Conservation (phyloP, 148 eudicot genomes). For the Silene uniflora region DNA sequence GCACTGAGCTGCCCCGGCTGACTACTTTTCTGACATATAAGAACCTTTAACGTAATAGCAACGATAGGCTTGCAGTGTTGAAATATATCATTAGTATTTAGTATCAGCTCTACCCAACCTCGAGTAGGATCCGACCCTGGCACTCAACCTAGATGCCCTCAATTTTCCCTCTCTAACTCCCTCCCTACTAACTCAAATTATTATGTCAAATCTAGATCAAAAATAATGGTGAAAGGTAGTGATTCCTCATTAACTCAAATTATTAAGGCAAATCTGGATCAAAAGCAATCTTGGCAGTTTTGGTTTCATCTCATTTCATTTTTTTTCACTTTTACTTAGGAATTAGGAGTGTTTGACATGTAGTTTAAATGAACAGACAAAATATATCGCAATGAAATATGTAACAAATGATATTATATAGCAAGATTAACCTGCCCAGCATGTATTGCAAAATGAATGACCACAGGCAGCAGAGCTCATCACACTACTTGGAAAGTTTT, state of each 20-base stretch:
- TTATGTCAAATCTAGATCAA: background rate
- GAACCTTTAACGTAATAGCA: background rate
- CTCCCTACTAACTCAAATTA: background rate
- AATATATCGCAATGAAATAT: background rate
- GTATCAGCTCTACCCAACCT: background rate
- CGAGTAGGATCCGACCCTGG: background rate
- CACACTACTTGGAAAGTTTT: conserved; percentile 44
- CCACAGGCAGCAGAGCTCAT: conserved; percentile 75
- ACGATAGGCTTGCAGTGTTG: background rate
- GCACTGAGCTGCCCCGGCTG: background rate
- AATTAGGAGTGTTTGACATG: background rate
- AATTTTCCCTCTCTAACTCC: background rate
- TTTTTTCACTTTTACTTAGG: background rate
- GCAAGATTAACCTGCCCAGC: conserved; percentile 70
- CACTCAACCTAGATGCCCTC: background rate
- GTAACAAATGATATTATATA: background rate
- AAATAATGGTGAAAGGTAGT: background rate
- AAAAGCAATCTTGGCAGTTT: background rate
- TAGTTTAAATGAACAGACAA: background rate
- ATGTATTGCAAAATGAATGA: conserved; percentile 64
- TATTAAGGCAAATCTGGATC: background rate
- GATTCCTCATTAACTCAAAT: background rate
- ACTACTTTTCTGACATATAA: background rate
- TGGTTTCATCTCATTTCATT: too few relatives aligned
- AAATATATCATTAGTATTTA: background rate